These are phyloP conservation scores for Exophiala spinifera DNA, from an alignment of 2,329 filamentous ascomycete species.

Conservation along the genomic window DNA sequence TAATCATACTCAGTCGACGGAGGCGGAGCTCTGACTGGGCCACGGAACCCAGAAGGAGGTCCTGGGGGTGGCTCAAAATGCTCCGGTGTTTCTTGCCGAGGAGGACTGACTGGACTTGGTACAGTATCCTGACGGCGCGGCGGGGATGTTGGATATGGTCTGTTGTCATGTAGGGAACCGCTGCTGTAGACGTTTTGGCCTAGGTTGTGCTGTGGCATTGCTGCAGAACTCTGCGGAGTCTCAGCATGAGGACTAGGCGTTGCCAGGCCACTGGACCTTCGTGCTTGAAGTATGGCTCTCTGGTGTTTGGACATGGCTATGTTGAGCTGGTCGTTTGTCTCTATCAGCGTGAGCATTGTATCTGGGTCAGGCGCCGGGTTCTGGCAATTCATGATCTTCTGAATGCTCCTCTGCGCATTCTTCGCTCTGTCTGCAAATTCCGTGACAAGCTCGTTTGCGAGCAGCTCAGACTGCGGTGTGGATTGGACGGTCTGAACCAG, in stretches of 20 bases:
- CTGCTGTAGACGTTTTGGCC: slow-evolving; percentile 24
- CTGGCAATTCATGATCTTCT: slow-evolving; percentile 77
- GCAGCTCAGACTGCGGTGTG: slow-evolving; percentile 71
- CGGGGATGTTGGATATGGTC: slow-evolving; percentile 17
- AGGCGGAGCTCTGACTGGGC: slow-evolving; percentile 4
- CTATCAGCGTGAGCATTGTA: slow-evolving; percentile 88
- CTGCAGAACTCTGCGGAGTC: slow-evolving; percentile 4
- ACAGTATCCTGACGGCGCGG: slow-evolving; percentile 15
- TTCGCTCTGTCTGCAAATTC: slow-evolving; percentile 89
- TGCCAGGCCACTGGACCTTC: slow-evolving; percentile 36
- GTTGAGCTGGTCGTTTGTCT: slow-evolving; percentile 88
- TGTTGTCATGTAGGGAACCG: slow-evolving; percentile 2
- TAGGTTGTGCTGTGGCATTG: slow-evolving; percentile 15
- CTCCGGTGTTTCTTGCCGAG: slow-evolving; percentile 9
- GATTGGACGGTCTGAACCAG: slow-evolving; percentile 89
- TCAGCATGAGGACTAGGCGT: slow-evolving; percentile 18
- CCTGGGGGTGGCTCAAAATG: slow-evolving; percentile 22
- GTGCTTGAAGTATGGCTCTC: slow-evolving; percentile 65
- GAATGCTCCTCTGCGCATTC: slow-evolving; percentile 74
- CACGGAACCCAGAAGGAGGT: slow-evolving; percentile 16
- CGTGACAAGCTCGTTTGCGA: slow-evolving; percentile 80
- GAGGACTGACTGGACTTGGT: slow-evolving; percentile 15
- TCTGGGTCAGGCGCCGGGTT: slow-evolving; percentile 84
- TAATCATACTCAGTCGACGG: slow-evolving; percentile 19
- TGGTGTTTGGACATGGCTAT: slow-evolving; percentile 81